phyloP scores from a whole-genome alignment of 2,329 filamentous ascomycete species.

The Colletotrichum sp. region DNA sequence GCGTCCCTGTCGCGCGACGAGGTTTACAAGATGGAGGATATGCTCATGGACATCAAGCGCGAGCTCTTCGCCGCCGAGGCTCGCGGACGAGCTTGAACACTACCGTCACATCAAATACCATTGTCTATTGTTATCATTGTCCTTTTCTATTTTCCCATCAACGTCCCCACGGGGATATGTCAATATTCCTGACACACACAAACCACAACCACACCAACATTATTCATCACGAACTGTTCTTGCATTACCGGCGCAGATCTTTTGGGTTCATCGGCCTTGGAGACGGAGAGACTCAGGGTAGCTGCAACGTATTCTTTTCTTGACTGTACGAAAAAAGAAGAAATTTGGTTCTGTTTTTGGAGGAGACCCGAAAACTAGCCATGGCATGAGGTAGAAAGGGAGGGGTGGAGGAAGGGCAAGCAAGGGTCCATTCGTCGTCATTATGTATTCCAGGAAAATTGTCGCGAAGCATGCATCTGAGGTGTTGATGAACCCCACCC shows the following conservation, averaged over 20 bases:
- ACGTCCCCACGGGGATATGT: neutral
- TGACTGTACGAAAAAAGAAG: neutral
- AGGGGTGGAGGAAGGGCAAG: neutral
- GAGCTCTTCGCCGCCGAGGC: slow-evolving; percentile 75
- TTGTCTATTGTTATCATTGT: neutral
- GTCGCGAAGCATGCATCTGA: slow-evolving; percentile 1
- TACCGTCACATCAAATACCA: neutral
- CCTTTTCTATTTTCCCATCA: neutral
- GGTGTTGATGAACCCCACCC: neutral
- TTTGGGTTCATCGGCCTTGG: slow-evolving; percentile 1
- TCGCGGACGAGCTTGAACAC: slow-evolving; percentile 50
- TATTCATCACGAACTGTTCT: neutral
- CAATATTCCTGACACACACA: neutral
- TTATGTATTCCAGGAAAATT: neutral
- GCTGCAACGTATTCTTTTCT: neutral
- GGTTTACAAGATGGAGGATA: slow-evolving; percentile 75
- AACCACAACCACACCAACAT: neutral
- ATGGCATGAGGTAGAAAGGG: neutral
- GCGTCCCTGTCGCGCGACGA: slow-evolving; percentile 68
- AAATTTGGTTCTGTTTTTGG: neutral
- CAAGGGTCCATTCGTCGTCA: neutral
- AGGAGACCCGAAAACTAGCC: neutral
- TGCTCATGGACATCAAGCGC: slow-evolving; percentile 79
- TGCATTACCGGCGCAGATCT: slow-evolving; percentile 14
- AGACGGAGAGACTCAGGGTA: neutral